Conservation (phyloP, 2,329 filamentous ascomycete species). For the Laburnicola sp. region DNA sequence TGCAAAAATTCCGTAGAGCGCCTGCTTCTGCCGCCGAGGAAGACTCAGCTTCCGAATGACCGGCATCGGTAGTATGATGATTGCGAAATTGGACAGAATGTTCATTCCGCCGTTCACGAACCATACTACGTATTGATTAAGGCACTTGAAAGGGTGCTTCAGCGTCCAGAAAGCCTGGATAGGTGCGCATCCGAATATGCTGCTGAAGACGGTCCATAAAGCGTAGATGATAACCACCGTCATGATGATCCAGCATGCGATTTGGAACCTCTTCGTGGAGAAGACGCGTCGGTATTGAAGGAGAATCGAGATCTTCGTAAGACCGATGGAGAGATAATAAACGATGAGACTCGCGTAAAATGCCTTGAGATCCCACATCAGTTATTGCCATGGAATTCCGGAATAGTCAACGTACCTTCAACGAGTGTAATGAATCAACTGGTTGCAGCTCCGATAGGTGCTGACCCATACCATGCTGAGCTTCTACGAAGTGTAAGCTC, state of each 20-base stretch:
- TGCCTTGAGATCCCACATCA: slow-evolving; percentile 16
- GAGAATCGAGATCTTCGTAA: slow-evolving; percentile 41
- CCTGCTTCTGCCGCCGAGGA: slow-evolving; percentile 40
- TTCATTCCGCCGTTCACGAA: slow-evolving; percentile 37
- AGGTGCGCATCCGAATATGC: slow-evolving; percentile 39
- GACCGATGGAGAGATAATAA: slow-evolving; percentile 38
- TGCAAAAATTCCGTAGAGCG: slow-evolving; percentile 44
- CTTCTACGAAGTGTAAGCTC: slow-evolving; percentile 27
- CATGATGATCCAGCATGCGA: slow-evolving; percentile 29
- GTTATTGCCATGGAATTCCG: slow-evolving; percentile 1
- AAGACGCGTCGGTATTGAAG: slow-evolving; percentile 41
- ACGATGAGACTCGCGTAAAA: slow-evolving; percentile 40
- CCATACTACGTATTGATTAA: slow-evolving; percentile 37
- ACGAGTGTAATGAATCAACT: slow-evolving; percentile 22
- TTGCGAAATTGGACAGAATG: slow-evolving; percentile 38
- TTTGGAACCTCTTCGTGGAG: slow-evolving; percentile 30
- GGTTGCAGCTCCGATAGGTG: slow-evolving; percentile 21
- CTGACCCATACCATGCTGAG: slow-evolving; percentile 36
- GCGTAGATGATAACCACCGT: slow-evolving; percentile 31
- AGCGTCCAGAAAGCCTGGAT: slow-evolving; percentile 41
- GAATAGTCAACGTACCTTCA: slow-evolving; percentile 25
- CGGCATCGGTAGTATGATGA: slow-evolving; percentile 42
- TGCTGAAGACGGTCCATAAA: slow-evolving; percentile 37
- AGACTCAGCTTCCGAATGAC: slow-evolving; percentile 41
- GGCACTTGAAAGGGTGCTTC: slow-evolving; percentile 31